A percentile compares a stretch with the other conserved stretches of the same genome.
phyloP scores from a whole-genome alignment of 1,284 basidiomycete genomes.

The Megacollybia platyphylla region DNA sequence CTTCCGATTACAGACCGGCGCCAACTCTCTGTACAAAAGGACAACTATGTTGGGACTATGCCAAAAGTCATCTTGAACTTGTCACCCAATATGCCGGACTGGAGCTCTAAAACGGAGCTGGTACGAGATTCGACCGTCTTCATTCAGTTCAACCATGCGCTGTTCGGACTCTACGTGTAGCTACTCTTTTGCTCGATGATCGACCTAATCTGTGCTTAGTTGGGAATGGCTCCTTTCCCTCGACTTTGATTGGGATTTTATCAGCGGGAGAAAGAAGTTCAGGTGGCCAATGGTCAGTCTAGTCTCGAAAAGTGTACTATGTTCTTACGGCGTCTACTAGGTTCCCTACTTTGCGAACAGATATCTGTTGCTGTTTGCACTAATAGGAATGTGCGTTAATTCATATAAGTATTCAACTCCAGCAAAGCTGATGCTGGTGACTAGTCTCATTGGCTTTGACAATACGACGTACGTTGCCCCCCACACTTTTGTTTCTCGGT shows the following conservation, averaged over 20 bases:
- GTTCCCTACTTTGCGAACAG: slow-evolving; percentile 62
- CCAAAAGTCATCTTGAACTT: not conserved
- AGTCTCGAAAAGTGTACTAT: not conserved
- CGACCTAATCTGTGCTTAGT: slow-evolving; percentile 16
- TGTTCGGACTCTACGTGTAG: slow-evolving; percentile 56
- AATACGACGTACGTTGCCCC: slow-evolving; percentile 26
- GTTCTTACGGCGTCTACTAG: slow-evolving; percentile 18
- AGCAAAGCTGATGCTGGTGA: slow-evolving; percentile 18
- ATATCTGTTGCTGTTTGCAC: slow-evolving; percentile 51
- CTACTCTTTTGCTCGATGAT: slow-evolving; percentile 12
- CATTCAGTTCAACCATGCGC: slow-evolving; percentile 49
- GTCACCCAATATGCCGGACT: slow-evolving; percentile 6
- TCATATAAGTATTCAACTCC: not conserved
- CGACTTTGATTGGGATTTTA: slow-evolving; percentile 36
- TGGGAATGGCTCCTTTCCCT: slow-evolving; percentile 50
- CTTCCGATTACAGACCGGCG: too few species aligned
- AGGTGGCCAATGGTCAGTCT: slow-evolving; percentile 28
- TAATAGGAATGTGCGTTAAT: slow-evolving; percentile 49
- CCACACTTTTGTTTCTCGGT: slow-evolving; percentile 1
- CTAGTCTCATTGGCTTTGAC: slow-evolving; percentile 33
- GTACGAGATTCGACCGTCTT: slow-evolving; percentile 25
- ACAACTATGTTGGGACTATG: not conserved
- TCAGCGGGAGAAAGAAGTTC: slow-evolving; percentile 31
- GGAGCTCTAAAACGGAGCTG: slow-evolving; percentile 5
- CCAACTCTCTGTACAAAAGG: too few species aligned